These are phyloP conservation scores for Narthecium ossifragum DNA, from an alignment of 106 monocot species.

Conservation along the genomic window DNA sequence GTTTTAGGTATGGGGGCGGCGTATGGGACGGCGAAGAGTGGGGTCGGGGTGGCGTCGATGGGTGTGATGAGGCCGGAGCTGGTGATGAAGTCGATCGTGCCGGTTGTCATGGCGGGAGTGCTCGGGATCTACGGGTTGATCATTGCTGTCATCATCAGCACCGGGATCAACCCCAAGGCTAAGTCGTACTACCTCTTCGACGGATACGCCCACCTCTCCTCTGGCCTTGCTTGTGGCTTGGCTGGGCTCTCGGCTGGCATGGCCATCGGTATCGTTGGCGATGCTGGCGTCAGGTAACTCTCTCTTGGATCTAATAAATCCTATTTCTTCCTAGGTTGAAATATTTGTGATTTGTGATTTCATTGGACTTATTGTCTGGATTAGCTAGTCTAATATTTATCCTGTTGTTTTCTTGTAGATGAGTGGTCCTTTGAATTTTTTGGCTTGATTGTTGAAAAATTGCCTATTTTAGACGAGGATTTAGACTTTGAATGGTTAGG, in stretches of 20 bases:
- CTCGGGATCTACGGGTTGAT: conserved; percentile 83
- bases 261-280: conserved; percentile 87
- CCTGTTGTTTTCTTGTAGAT: background rate
- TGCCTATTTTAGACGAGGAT: background rate
- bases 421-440: background rate
- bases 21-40: conserved; percentile 91
- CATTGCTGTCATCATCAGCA: conserved; percentile 62
- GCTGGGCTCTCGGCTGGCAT: conserved; percentile 75
- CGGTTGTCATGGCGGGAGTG: conserved; percentile 89
- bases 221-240: conserved; percentile 74
- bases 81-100: conserved; percentile 89
- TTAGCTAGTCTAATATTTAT: background rate
- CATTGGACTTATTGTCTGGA: background rate
- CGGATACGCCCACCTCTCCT: conserved; percentile 80
- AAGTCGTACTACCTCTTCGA: conserved; percentile 83
- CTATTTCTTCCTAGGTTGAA: background rate
- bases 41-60: conserved; percentile 86
- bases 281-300: conserved; percentile 73
- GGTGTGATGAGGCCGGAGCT: conserved; percentile 88
- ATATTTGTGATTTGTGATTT: background rate
- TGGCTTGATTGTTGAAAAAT: background rate
- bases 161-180: conserved; percentile 68
- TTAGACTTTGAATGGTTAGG: background rate
- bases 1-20: conserved; percentile 82
- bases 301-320: background rate